phyloP scores from a whole-genome alignment of 805 yeast genomes.

The Ogataea nitratoaversa region DNA sequence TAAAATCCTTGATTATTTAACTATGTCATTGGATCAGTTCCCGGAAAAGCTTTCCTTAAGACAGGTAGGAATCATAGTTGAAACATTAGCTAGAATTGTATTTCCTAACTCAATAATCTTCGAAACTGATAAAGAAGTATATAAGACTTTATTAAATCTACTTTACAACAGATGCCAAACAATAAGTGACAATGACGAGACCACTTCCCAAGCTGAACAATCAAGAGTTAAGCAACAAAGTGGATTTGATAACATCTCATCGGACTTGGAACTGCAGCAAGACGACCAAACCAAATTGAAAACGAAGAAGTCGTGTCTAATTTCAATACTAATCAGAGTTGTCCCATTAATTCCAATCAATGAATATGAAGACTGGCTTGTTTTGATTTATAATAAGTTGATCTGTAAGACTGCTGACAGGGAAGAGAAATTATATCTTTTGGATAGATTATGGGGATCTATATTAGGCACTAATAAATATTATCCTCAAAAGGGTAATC shows the following conservation, averaged over 20 bases:
- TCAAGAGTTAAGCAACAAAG: constrained; percentile 1
- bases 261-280: constrained; percentile 5
- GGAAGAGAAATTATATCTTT: constrained; percentile 37
- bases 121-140: constrained; percentile 23
- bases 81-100: constrained; percentile 45
- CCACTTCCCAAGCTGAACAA: not conserved
- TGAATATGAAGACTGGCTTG: constrained; percentile 43
- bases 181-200: constrained; percentile 3
- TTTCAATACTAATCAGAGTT: constrained; percentile 43
- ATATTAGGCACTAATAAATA: constrained; percentile 47
- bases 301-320: constrained; percentile 44
- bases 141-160: constrained; percentile 37
- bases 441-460: constrained; percentile 45
- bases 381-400: constrained; percentile 34
- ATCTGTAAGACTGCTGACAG: constrained; percentile 23
- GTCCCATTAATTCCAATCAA: constrained; percentile 49
- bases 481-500: constrained; percentile 50
- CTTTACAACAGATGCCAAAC: constrained; percentile 39
- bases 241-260: constrained; percentile 5
- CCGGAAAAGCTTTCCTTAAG: constrained; percentile 49
- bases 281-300: constrained; percentile 11
- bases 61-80: constrained; percentile 56
- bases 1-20: constrained; percentile 37
- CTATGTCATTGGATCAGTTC: constrained; percentile 48
- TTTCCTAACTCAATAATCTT: constrained; percentile 34